Conservation (phyloP, 1,284 basidiomycete genomes). For the Bondarzewia mesenterica region DNA sequence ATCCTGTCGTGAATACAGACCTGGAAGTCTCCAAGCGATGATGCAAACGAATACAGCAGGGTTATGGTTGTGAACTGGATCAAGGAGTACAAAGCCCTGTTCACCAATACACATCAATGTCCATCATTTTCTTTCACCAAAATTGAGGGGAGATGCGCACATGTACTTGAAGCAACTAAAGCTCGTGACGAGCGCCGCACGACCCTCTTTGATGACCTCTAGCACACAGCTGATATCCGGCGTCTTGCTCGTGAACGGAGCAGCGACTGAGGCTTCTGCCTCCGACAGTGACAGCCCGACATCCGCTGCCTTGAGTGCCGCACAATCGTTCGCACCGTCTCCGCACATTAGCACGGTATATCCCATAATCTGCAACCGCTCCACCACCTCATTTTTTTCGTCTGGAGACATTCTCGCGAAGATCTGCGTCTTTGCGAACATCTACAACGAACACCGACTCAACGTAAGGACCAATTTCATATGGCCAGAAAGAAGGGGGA, state of each 20-base stretch:
- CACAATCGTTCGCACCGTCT: conserved; percentile 98
- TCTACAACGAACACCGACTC: conserved; percentile 37
- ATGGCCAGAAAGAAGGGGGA: not conserved
- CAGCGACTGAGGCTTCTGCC: conserved; percentile 98
- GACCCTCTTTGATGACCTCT: conserved; percentile 93
- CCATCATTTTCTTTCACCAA: not conserved
- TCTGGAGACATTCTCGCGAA: conserved; percentile 99
- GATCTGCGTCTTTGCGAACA: conserved; percentile 97
- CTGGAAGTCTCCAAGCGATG: conserved; percentile 95
- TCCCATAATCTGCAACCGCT: conserved; percentile 86
- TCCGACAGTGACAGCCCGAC: conserved; percentile 96
- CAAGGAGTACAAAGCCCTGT: conserved; percentile 83
- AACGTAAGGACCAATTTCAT: not conserved
- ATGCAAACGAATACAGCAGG: conserved; percentile 92
- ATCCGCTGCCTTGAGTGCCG: conserved; percentile 96
- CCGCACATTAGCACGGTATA: conserved; percentile 99
- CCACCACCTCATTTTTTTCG: conserved; percentile 98
- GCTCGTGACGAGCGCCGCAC: conserved; percentile 92
- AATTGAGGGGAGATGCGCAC: too few relatives aligned
- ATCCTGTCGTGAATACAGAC: conserved; percentile 30
- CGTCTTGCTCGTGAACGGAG: conserved; percentile 91
- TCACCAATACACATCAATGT: conserved; percentile 5
- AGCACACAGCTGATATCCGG: conserved; percentile 96
- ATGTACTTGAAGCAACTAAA: conserved; percentile 99
- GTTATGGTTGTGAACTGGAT: conserved; percentile 90